phyloP scores from a whole-genome alignment of 352 stramenopile genomes.

The Phytopythium delawarense region DNA sequence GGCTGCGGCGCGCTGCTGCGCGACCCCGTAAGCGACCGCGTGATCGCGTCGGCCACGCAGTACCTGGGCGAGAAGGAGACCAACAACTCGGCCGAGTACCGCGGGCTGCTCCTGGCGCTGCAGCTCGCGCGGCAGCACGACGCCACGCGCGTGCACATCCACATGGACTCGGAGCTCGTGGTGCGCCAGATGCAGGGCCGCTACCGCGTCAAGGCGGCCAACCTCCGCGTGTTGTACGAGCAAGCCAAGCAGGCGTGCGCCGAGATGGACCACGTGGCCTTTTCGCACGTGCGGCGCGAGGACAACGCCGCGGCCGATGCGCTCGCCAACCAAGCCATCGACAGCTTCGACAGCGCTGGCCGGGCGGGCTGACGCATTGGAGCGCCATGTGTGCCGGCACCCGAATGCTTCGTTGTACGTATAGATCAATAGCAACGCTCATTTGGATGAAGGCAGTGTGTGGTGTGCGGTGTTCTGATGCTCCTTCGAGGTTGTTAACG shows the following conservation, averaged over 20 bases:
- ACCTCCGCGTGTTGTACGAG: slow-evolving; percentile 40
- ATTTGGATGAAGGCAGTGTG: background rate
- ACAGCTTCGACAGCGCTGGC: slow-evolving; percentile 12
- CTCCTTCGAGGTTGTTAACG: background rate
- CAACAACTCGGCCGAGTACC: slow-evolving; percentile 76
- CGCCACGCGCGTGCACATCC: slow-evolving; percentile 34
- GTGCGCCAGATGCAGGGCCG: slow-evolving; percentile 67
- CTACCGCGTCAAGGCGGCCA: slow-evolving; percentile 66
- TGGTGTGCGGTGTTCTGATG: background rate
- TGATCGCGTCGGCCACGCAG: slow-evolving; percentile 35
- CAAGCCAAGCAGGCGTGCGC: slow-evolving; percentile 33
- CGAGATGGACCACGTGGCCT: slow-evolving; percentile 32
- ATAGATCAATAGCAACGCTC: background rate
- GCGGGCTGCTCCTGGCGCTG: slow-evolving; percentile 55
- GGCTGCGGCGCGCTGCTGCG: slow-evolving; percentile 61
- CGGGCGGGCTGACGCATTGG: background rate
- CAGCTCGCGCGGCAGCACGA: slow-evolving; percentile 39
- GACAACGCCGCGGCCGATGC: slow-evolving; percentile 51
- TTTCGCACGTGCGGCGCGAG: slow-evolving; percentile 44
- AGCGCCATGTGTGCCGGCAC: no score
- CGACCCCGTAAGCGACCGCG: slow-evolving; percentile 25
- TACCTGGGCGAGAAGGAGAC: slow-evolving; percentile 62
- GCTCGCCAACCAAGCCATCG: slow-evolving; percentile 66
- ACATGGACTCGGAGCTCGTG: slow-evolving; percentile 83
- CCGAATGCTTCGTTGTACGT: background rate